Base-by-base conservation (phyloP, 176 grass and related monocot species). In the Sorghum bicolor region DNA sequence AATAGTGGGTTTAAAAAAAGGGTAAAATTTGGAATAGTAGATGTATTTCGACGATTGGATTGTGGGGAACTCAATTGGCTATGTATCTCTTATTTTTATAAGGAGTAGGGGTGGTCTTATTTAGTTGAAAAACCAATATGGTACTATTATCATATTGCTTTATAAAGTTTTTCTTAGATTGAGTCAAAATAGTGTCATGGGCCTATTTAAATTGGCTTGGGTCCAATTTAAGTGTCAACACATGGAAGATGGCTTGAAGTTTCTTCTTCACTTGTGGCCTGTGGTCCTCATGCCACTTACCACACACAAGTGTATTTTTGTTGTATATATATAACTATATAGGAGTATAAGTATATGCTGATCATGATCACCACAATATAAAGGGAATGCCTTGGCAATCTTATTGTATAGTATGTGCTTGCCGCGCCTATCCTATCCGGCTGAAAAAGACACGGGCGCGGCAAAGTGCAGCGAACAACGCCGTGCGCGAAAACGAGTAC, bases 251-350 rank as follows among this genome's bases (percentile, higher is more conserved):
- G 64, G 13, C 77, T 32, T 75, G 26, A 6, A 44, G 13, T 24
- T 22, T 50, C 19, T 28, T 50, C 28, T 72, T 55, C 36, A 10
- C 34, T 4, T 26, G 81, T 79, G 57, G 80, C 9, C n/a, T 60
- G 3, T 89, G 64, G 83, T 53, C 71, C 87, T 81, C 82, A 48
- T 80, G 69, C 37, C n/a, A 26, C 44, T 74, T 36, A 52, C 24
- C 40, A 70, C 24, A 24, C 63, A 32, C 6, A 84, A 75, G 26
- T 57, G 64, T 67, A 75, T 64, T 5, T 55, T 52, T 10, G 3
- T 3, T 48, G 28, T 58, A 17, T 81, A 8, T 41, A 73, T 3
- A 53, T 8, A 22, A 55, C 19, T 53, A 50, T 53, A 53, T 22
- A 53, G 17, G 5, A 52, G 43, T 44, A n/a, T n/a, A n/a, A n/a